Conservation (phyloP, 257 asterid genomes). For the Thymus mandschuricus region DNA sequence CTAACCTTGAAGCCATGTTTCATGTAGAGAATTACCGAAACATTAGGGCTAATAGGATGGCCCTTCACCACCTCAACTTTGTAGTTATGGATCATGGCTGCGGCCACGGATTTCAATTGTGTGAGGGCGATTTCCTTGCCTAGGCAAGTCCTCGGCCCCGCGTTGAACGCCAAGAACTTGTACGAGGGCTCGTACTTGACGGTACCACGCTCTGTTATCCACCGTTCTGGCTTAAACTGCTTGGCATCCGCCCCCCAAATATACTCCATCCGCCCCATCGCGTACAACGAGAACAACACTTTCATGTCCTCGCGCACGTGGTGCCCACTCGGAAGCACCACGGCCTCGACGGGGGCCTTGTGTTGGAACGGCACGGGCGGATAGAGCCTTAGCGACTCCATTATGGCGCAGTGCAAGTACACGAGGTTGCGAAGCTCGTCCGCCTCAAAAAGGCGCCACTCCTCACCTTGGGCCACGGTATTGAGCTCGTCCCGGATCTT, state of each 20-base stretch:
- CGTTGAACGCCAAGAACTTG: slow-evolving; percentile 79
- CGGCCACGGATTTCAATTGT: slow-evolving; percentile 66
- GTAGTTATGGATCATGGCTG: slow-evolving; percentile 59
- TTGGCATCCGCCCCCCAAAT: slow-evolving; percentile 66
- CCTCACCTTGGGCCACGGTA: slow-evolving; percentile 7
- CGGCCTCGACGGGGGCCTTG: slow-evolving; percentile 49
- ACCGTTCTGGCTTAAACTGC: slow-evolving; percentile 69
- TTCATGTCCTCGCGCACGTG: slow-evolving; percentile 46
- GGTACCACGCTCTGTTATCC: slow-evolving; percentile 63
- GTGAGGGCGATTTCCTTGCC: slow-evolving; percentile 74
- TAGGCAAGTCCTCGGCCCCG: slow-evolving; percentile 79
- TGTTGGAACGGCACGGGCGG: slow-evolving; percentile 86
- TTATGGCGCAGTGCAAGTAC: slow-evolving; percentile 60
- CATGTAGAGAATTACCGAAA: slow-evolving; percentile 70
- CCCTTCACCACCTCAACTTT: slow-evolving; percentile 52
- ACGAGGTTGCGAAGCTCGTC: slow-evolving; percentile 46
- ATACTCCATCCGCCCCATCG: slow-evolving; percentile 72
- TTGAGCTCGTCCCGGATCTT: slow-evolving; percentile 53
- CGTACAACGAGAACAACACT: slow-evolving; percentile 50
- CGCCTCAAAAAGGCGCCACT: slow-evolving; percentile 39
- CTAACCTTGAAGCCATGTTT: slow-evolving; percentile 63
- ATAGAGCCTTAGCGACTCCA: slow-evolving; percentile 62
- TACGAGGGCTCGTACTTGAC: slow-evolving; percentile 77
- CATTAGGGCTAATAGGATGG: slow-evolving; percentile 52
- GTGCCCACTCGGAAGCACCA: slow-evolving; percentile 70